Conservation (phyloP, 1,139 yeast genomes). For the Starmera stellimalicola region DNA sequence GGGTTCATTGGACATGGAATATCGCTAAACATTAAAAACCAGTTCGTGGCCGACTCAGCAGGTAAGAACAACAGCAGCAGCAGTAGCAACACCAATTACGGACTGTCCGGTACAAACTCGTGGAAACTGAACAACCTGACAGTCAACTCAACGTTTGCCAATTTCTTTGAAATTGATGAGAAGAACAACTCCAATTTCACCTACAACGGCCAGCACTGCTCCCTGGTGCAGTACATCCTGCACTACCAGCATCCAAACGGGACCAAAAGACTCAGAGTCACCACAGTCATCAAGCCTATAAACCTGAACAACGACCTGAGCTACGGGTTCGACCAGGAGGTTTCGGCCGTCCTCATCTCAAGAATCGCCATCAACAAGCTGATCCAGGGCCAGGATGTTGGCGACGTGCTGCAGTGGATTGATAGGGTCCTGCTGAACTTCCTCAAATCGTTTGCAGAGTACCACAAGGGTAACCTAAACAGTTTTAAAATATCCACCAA, state of each 20-base stretch:
- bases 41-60: slow-evolving; percentile 26
- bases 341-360: slow-evolving; percentile 58
- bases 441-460: slow-evolving; percentile 72
- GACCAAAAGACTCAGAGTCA: slow-evolving; percentile 34
- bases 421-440: slow-evolving; percentile 64
- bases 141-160: slow-evolving; percentile 49
- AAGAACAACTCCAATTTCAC: slow-evolving; percentile 8
- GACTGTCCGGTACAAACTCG: slow-evolving; percentile 45
- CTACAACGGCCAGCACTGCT: slow-evolving; percentile 25
- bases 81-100: slow-evolving; percentile 29
- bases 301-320: slow-evolving; percentile 20
- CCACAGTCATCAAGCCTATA: slow-evolving; percentile 37
- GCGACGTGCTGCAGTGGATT: slow-evolving; percentile 59
- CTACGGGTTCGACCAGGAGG: slow-evolving; percentile 54
- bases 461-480: slow-evolving; percentile 50
- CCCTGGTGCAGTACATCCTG: slow-evolving; percentile 63
- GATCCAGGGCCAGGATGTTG: slow-evolving; percentile 46
- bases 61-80: slow-evolving; percentile 20
- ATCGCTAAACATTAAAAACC: slow-evolving; percentile 20
- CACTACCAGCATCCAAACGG: slow-evolving; percentile 61
- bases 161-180: slow-evolving; percentile 42
- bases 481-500: slow-evolving; percentile 59
- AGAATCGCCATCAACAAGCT: slow-evolving; percentile 71
- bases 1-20: slow-evolving; percentile 57
- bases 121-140: slow-evolving; percentile 53